Base-by-base conservation (phyloP, 2,329 filamentous ascomycete genomes). In the Cladosporium sp. region DNA sequence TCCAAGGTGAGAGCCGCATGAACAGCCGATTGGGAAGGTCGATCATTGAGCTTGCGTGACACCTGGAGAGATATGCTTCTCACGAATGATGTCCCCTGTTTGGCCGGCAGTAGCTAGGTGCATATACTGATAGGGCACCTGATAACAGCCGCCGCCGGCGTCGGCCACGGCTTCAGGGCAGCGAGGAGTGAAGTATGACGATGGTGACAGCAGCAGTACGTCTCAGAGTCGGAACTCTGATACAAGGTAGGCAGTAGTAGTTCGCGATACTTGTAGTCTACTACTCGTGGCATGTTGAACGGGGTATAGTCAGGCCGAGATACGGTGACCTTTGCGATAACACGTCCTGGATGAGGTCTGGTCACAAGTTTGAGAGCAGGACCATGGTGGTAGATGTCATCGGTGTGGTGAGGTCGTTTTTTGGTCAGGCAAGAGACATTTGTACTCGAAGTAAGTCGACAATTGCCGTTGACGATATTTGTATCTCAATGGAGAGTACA, bases 121-220 rank as follows among this genome's bases (percentile, higher is more conserved):
- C 34, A 63, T 30, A 51, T n/a, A 32, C 49, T 63, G 60, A 63
- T 63, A 63, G 49, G 60, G 26, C 26, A 32, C 51, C 58, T 34
- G 60, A 63, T 63, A 63, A 63, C 49, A 58, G 34, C 36, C 56
- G 36, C 56, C 54, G 59, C 23, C 60, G 48, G 16, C 39, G 57
- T 58, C 58, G 58, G 58, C 58, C 28, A 57, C 39, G 39, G 10
- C n/a, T 46, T 21, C 39, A 21, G 5, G 39, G 39, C 8, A 46
- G 39, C 11, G 39, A 46, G n/a, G 13, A 5, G 8, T 46, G n/a
- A 21, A 10, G 39, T 23, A 23, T 21, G 39, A 46, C 39, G 39
- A n/a, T 7, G 6, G 6, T 8, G 18, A 16, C 18, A 18, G 36
- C 16, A 18, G 36, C 16, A 43, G 18, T 7, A 3, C 10, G 10